phyloP scores from a whole-genome alignment of 225 moss, liverwort and hornwort species.

The Neckera pumila region DNA sequence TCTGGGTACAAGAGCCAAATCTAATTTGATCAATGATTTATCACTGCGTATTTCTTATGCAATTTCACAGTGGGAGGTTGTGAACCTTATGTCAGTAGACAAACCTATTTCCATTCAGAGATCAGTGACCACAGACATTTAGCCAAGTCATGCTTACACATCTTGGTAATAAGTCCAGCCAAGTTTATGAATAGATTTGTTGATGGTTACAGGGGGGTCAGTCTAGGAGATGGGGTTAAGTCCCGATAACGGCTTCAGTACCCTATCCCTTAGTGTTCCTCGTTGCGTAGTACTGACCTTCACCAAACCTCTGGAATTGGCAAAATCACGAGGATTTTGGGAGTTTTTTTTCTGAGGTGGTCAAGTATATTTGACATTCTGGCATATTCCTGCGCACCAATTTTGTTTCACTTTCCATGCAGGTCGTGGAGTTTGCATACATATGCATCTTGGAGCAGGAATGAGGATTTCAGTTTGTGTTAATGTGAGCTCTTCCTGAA shows the following conservation, averaged over 20 bases:
- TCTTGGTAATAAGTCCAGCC: not conserved
- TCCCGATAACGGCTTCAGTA: not conserved
- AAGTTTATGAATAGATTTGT: not conserved
- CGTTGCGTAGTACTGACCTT: not conserved
- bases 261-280: not conserved
- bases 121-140: not conserved
- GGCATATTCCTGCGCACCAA: not conserved
- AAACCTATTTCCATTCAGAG: not conserved
- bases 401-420: not conserved
- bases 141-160: not conserved
- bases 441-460: not conserved
- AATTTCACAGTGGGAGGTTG: not conserved
- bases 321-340: not conserved
- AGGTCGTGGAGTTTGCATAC: not conserved
- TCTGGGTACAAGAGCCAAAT: not conserved
- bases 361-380: not conserved
- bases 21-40: not conserved
- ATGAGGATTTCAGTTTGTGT: not conserved
- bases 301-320: not conserved
- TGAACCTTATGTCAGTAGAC: not conserved
- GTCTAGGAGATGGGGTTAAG: not conserved
- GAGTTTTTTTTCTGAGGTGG: not conserved
- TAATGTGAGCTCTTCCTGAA: not conserved
- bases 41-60: not conserved
- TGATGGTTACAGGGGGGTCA: not conserved